Evolutionary conservation across 257 asterid genomes (phyloP), one percentile per base, ranked within the genome.

Genomic region (Eucommia ulmoides): DNA sequence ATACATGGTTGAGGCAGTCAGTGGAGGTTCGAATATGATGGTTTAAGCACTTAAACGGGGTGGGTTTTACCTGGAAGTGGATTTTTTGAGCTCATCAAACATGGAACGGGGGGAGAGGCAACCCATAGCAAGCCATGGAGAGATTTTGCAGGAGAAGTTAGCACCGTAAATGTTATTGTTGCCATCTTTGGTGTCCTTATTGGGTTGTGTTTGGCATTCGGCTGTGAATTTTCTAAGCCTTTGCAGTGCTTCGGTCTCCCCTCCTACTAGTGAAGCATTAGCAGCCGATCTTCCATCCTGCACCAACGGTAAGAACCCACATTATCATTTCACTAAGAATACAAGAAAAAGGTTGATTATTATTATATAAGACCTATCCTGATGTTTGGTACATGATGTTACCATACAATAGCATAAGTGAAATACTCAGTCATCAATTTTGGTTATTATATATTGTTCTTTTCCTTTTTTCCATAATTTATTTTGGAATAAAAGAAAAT

Each of bases 71-170:
- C 93, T 74, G 23, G 95, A 70, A 44, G 86, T 71, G 11, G 87
- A 69, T 62, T 83, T 91, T 64, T 83, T 83, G 49, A 91, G 73
- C 69, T 87, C 99, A 46, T 83, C 97, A 59, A 81, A 91, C 97
- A 91, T 78, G 65, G 84, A 79, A 10, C 99, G 96, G 19, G 99
- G 97, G 64, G 99, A 91, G 56, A 91, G 94, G 71, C 97, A 86
- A 23, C 99, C 99, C 87, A 81, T 74, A 54, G 97, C 87, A 20
- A 91, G 88, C 99, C 99, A 91, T 5, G 99, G 99, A 12, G 99
- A 86, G 69, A 91, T 83, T 64, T 83, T 87, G 77, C 99, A 83
- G 1, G 95, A 91, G 61, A 91, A 81, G 59, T 86, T 91, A 24
- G 99, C 94, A 69, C 97, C 97, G 45, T 79, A 91, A 52, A 86